Percentiles rank a stretch among this genome's conserved stretches.
Conservation (phyloP, 2,329 filamentous ascomycete genomes). For the Ceratocystis ficicola region DNA sequence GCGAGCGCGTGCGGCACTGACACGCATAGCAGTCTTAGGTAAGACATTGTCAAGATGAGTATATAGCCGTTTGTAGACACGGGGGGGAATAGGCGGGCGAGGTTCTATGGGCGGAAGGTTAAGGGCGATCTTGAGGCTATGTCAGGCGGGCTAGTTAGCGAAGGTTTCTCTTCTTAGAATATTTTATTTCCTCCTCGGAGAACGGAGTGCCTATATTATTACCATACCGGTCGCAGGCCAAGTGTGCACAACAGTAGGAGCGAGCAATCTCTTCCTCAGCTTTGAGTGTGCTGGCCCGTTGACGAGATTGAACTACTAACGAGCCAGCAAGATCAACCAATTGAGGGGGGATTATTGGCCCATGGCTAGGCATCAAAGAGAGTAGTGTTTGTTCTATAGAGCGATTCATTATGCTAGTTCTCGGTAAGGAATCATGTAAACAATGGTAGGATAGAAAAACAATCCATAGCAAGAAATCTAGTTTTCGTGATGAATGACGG, state of each 20-base stretch:
- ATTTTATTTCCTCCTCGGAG: background rate
- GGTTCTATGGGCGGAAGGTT: constrained; percentile 66
- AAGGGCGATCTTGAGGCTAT: constrained; percentile 60
- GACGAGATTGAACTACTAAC: constrained; percentile 67
- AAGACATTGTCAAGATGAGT: constrained; percentile 65
- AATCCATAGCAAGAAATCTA: no score
- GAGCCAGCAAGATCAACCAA: constrained; percentile 60
- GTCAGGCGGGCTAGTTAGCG: background rate
- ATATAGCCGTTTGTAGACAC: constrained; percentile 75
- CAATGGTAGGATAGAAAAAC: background rate
- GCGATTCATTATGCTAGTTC: constrained; percentile 50
- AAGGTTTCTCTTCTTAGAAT: background rate
- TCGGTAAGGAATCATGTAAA: background rate
- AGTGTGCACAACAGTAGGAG: constrained; percentile 70
- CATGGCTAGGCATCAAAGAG: constrained; percentile 62
- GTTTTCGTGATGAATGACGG: no score
- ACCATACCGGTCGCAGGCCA: constrained; percentile 71
- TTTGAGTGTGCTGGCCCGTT: constrained; percentile 64
- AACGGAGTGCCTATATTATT: background rate
- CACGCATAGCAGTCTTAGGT: constrained; percentile 26
- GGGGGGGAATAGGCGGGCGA: constrained; percentile 64
- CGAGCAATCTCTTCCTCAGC: constrained; percentile 80
- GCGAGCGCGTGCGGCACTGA: constrained; percentile 29
- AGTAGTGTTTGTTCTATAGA: constrained; percentile 60
- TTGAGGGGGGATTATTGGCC: constrained; percentile 52